Base-by-base conservation (phyloP, 768 basidiomycete species). In the Cystoderma amianthinum region DNA sequence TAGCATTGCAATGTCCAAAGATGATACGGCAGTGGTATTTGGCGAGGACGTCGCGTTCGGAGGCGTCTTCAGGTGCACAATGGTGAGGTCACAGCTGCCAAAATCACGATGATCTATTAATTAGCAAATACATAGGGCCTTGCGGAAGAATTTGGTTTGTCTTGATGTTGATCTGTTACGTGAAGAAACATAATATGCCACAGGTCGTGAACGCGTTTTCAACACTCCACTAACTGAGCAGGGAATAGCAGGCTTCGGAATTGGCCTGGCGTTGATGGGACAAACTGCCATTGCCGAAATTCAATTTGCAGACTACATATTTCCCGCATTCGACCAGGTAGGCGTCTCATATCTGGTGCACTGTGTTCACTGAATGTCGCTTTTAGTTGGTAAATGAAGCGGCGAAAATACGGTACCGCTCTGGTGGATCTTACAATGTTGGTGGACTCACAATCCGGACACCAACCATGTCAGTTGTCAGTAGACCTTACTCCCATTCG, bases 231-330 rank as follows among this genome's bases (percentile, higher is more conserved):
- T 96, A 40, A 89, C 87, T 1, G 90, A 92, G 53, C 90, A 92
- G 61, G 93, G 93, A 6, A 95, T 97, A 43, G 92, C 87, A 22
- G 93, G 93, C 12, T 96, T 96, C 54, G 94, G 87, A 2, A 88
- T 96, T 36, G 93, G 94, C 11, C 60, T 94, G 44, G 91, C 94
- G 0, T 67, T 83, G 7, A 95, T 96, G 85, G 93, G 93, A 1
- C 92, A 92, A 45, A 91, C 88, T 2, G 89, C 92, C 3, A 93
- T 97, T 42, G 93, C 90, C 25, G 93, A 97, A 61, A 89, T 96
- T 44, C 86, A 90, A 54, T 92, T 92, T 45, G 78, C 83, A 2
- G 88, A 92, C 55, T 92, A 95, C 57, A 94, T 95, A 45, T 94
- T 71, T 55, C 93, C 93, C 9, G 93, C 93, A 0, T 97, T 97